Evolutionary conservation across 2,329 filamentous ascomycete genomes (phyloP), one percentile per base, ranked within the genome.

Genomic region (Pseudogymnoascus sp.): DNA sequence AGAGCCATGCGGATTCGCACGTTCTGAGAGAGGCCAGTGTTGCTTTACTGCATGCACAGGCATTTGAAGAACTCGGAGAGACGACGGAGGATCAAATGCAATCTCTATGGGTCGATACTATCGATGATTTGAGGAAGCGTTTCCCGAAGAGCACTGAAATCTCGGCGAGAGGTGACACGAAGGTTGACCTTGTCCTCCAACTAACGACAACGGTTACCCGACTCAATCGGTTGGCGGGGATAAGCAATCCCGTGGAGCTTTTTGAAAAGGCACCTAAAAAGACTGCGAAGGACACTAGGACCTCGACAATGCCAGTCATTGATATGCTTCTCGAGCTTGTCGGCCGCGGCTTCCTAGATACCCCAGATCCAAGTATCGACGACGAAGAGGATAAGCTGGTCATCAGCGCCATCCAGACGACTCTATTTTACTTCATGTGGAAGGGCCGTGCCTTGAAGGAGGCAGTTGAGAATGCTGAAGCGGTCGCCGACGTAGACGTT

Each of bases 341-440:
- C 11, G 81, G 86, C 65, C 88, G 92, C 53, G 93, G 90, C 58
- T 80, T 86, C 58, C 84, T 87, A 47, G 80, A 83, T 59, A 85
- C 87, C 60, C 77, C 85, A 28, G 84, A 91, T 60, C 83, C 87
- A 43, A 87, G 88, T 12, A 80, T 87, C 25, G 88, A 91, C 64
- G 85, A 85, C 43, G 77, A 90, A 11, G 93, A 97, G 72, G 89
- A 94, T 66, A 86, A 90, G 65, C 79, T 94, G 43, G 86, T 91
- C 6, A 80, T 84, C 1, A 88, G 87, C 67, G 87, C 91, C 30
- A 88, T 95, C 68, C 88, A 89, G 66, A 81, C 86, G 1, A 80
- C 88, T 58, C 81, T 91, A 53, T 91, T 95, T 75, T 97, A 97
- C 75, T 96, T 97, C 71, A 90, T 96, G 85, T 99, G 94, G 94